Evolutionary conservation across 495 filamentous ascomycete species (phyloP), one percentile per base, ranked within the genome.

Genomic region (Penicillium alfredii): DNA sequence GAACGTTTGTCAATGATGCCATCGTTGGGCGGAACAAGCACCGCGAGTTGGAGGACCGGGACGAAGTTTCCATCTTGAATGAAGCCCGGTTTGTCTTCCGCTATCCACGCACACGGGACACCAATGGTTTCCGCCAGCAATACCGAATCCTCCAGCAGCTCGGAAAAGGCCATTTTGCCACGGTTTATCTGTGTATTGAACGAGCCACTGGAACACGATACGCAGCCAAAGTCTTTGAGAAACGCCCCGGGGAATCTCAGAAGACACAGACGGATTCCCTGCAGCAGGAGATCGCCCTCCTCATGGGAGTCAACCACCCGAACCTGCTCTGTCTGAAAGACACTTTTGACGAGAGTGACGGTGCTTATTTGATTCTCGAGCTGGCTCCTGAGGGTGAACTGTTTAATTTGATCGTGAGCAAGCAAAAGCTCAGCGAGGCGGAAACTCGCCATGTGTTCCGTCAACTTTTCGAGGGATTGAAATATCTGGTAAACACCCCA

Each of bases 241-340:
- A 86, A 58, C 76, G 82, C 8, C 69, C 80, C 0, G 80, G 81
- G 9, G 76, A 81, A 22, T 88, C 86, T 7, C 88, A 95, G 40
- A 76, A 77, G 38, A 82, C 84, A 15, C 88, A 86, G 59, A 78
- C 80, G 4, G 86, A 93, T 30, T 78, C 87, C 9, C 62, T 97
- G 38, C 86, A 94, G 57, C 88, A 97, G 53, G 92, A 99, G 53
- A 92, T 99, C 55, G 92, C 84, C 18, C 86, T 97, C 10, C 63
- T 99, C 40, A 96, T 94, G 88, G 76, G 89, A 8, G 86, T 99
- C 39, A 90, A 86, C 53, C 93, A 99, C 58, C 86, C 86, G n/a
- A 92, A 94, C 42, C 71, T 99, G 22, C 70, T 99, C 6, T 96
- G 88, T 58, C 72, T 99, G 22, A 95, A 93, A 57, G 89, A 94